Base-by-base conservation (phyloP, 805 yeast species). In the Tetrapisispora namnaoensis region DNA sequence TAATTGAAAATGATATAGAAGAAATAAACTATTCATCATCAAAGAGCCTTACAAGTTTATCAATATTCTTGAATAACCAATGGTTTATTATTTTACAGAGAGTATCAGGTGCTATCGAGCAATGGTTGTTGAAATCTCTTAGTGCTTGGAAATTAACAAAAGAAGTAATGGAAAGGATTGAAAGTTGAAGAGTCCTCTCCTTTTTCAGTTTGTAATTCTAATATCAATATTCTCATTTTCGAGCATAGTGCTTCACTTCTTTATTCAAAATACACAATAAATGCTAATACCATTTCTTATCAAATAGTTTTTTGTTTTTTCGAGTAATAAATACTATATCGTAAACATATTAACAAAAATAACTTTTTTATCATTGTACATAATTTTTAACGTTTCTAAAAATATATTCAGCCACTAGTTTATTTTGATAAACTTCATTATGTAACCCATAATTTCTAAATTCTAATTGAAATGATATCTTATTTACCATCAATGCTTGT, bases 391-490 rank as follows among this genome's bases (percentile, higher is more conserved):
- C 49, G 41, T 54, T 55, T 44, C 51, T 30, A 36, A 52, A 44
- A 42, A 63, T 51, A 49, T 60, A 65, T 18, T 60, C 53, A 4
- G 74, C 72, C 18, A 81, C 62, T 34, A 67, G 62, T n/a, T 52
- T 44, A 49, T 70, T 65, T 32, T 65, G 59, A 60, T 77, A 82
- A 21, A 83, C 86, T 42, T 82, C 78, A 59, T 86, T 82, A 55
- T 86, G 95, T 37, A 53, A 46, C 1, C 95, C 91, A 65, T 73
- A 73, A 37, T 71, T 61, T 1, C 65, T 77, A 24, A 65, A 49
- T 16, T 60, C 47, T 20, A 57, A 43, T 11, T 52, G 55, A 45
- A 60, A 59, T 0, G 51, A 52, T 0, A 61, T 49, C 2, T 50
- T 51, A 2, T 39, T 14, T 0, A 42, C 35, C 8, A 61, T 54